Evolutionary conservation across 257 asterid species (phyloP).

Genomic region (Scutellaria baicalensis): DNA sequence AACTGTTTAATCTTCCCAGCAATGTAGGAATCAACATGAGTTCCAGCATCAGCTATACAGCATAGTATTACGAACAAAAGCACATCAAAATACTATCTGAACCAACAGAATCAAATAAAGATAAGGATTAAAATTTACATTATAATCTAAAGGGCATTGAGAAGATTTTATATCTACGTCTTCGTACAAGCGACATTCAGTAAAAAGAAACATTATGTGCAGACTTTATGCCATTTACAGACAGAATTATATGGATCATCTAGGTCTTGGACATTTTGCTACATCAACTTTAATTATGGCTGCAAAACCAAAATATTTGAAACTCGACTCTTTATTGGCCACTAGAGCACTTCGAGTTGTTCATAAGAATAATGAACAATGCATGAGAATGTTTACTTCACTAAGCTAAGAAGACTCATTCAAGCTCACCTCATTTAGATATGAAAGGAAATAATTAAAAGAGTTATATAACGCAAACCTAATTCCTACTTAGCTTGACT

Average conservation of each 20-base stretch:
- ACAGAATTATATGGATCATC: background rate
- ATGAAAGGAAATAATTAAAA: background rate
- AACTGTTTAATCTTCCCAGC: conserved; percentile 85
- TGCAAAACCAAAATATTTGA: background rate
- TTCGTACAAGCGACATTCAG: background rate
- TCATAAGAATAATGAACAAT: background rate
- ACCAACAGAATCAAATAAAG: background rate
- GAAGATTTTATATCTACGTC: conserved; percentile 1
- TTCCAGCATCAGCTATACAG: conserved; percentile 74
- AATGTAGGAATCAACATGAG: conserved; percentile 75
- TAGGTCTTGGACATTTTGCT: background rate
- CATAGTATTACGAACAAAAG: conserved; percentile 9
- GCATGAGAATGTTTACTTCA: background rate
- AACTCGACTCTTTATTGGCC: background rate
- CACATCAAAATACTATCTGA: conserved; percentile 6
- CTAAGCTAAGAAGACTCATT: background rate
- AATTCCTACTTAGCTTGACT: background rate
- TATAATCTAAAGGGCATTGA: background rate
- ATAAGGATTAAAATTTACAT: background rate
- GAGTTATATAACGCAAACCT: background rate
- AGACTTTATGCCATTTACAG: background rate
- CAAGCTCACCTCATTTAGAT: background rate
- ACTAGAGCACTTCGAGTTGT: background rate
- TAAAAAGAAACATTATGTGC: background rate
- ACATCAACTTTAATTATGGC: background rate